phyloP scores from a whole-genome alignment of 2,329 filamentous ascomycete genomes.

The Phaeosphaeriaceae sp. region DNA sequence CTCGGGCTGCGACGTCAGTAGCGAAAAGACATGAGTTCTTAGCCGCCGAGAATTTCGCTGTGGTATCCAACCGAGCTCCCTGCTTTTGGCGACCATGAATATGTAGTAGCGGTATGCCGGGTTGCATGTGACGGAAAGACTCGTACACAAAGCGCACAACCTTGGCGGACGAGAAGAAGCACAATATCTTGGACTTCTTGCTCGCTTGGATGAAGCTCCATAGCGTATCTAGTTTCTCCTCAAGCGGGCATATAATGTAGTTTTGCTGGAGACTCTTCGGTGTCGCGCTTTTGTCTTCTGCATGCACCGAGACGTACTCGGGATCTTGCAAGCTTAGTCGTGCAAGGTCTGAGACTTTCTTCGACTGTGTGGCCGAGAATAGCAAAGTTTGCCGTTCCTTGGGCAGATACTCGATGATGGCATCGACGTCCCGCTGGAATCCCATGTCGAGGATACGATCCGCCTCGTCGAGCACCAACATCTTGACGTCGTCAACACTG shows the following conservation, averaged over 20 bases:
- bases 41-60: slow-evolving; percentile 78
- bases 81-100: slow-evolving; percentile 95
- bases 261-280: slow-evolving; percentile 87
- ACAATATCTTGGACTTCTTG: slow-evolving; percentile 91
- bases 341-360: slow-evolving; percentile 89
- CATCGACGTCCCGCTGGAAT: slow-evolving; percentile 88
- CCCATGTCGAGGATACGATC: slow-evolving; percentile 98
- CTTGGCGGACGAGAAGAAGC: slow-evolving; percentile 94
- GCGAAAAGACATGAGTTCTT: slow-evolving; percentile 90
- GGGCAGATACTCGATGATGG: slow-evolving; percentile 89
- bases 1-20: slow-evolving; percentile 92
- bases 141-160: slow-evolving; percentile 97
- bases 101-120: slow-evolving; percentile 90
- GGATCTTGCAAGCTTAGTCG: slow-evolving; percentile 87
- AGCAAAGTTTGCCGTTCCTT: slow-evolving; percentile 86
- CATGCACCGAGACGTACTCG: slow-evolving; percentile 94
- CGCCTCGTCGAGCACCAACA: slow-evolving; percentile 93
- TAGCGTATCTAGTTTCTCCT: slow-evolving; percentile 88
- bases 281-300: slow-evolving; percentile 79
- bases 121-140: slow-evolving; percentile 88
- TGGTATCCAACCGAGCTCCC: slow-evolving; percentile 84
- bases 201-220: slow-evolving; percentile 93
- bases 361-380: slow-evolving; percentile 96
- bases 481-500: slow-evolving; percentile 87
- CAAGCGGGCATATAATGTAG: slow-evolving; percentile 83